A percentile compares a stretch with the other conserved stretches of the same genome.
Evolutionary conservation across 768 basidiomycete species (phyloP).

Genomic region (Lentinula lateritia): DNA sequence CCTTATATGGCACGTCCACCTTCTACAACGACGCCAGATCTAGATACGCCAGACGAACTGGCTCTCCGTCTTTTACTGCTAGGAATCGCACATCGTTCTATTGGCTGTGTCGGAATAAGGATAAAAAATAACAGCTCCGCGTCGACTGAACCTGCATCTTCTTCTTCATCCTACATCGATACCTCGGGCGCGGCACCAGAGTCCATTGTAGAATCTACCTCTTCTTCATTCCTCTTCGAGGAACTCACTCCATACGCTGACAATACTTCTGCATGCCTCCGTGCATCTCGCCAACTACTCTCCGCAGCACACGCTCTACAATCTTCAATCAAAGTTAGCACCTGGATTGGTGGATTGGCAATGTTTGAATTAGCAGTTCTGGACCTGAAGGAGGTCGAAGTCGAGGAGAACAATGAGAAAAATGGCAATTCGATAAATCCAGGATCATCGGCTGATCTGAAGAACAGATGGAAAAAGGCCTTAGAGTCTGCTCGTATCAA

Average conservation of each 20-base stretch:
- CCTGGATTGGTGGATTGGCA: conserved; percentile 65
- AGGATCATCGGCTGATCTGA: conserved; percentile 1
- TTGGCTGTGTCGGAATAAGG: conserved; percentile 29
- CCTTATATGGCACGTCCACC: conserved; percentile 17
- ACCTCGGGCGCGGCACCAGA: background rate
- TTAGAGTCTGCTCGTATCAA: conserved; percentile 42
- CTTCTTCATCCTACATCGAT: background rate
- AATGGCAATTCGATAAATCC: conserved; percentile 5
- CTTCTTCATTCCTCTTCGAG: background rate
- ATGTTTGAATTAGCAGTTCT: conserved; percentile 67
- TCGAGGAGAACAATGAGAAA: conserved; percentile 15
- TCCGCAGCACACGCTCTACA: conserved; percentile 34
- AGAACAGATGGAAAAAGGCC: conserved; percentile 44
- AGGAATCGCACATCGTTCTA: conserved; percentile 60
- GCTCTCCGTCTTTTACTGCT: conserved; percentile 65
- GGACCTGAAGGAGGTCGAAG: conserved; percentile 56
- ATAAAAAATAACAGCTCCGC: background rate
- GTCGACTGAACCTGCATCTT: background rate
- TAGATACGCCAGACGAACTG: conserved; percentile 68
- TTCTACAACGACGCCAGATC: conserved; percentile 23
- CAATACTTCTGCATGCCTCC: conserved; percentile 4
- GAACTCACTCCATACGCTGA: background rate
- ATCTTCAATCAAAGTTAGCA: conserved; percentile 39
- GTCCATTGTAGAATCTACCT: background rate
- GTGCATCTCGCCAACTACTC: conserved; percentile 35